Conservation (phyloP, 257 asterid species). For the Agastache rugosa region DNA sequence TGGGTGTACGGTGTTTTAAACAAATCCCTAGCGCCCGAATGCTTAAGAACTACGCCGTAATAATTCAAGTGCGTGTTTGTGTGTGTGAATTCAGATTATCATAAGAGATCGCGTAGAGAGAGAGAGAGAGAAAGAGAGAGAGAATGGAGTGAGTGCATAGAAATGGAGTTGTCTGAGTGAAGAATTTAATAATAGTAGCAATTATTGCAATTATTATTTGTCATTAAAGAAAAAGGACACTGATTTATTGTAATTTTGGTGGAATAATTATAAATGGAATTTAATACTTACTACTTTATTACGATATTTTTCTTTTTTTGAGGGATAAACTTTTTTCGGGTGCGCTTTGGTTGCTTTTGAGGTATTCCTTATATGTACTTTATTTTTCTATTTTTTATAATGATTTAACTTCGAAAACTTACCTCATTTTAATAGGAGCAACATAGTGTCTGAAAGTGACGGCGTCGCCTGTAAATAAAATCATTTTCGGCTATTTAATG, state of each 20-base stretch:
- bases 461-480: slow-evolving; percentile 17
- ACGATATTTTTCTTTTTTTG: slow-evolving; percentile 23
- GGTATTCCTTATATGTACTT: slow-evolving; percentile 37
- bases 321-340: slow-evolving; percentile 32
- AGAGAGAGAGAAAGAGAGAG: slow-evolving; percentile 42
- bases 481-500: slow-evolving; percentile 28
- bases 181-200: slow-evolving; percentile 49
- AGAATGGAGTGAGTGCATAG: slow-evolving; percentile 38
- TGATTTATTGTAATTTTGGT: slow-evolving; percentile 50
- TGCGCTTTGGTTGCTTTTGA: slow-evolving; percentile 54
- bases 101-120: slow-evolving; percentile 66
- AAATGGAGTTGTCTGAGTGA: slow-evolving; percentile 51
- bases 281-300: slow-evolving; percentile 43
- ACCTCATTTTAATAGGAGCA: slow-evolving; percentile 27
- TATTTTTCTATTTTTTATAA: slow-evolving; percentile 15
- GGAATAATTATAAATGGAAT: slow-evolving; percentile 46
- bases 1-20: slow-evolving; percentile 31
- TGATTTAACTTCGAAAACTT: slow-evolving; percentile 19
- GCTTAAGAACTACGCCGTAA: slow-evolving; percentile 54
- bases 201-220: slow-evolving; percentile 57
- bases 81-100: slow-evolving; percentile 49
- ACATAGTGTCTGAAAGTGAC: slow-evolving; percentile 34
- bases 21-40: slow-evolving; percentile 49
- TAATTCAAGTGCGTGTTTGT: slow-evolving; percentile 45
- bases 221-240: slow-evolving; percentile 51